Evolutionary conservation across 2,329 filamentous ascomycete species (phyloP).

Genomic region (Xylariaceae sp.): DNA sequence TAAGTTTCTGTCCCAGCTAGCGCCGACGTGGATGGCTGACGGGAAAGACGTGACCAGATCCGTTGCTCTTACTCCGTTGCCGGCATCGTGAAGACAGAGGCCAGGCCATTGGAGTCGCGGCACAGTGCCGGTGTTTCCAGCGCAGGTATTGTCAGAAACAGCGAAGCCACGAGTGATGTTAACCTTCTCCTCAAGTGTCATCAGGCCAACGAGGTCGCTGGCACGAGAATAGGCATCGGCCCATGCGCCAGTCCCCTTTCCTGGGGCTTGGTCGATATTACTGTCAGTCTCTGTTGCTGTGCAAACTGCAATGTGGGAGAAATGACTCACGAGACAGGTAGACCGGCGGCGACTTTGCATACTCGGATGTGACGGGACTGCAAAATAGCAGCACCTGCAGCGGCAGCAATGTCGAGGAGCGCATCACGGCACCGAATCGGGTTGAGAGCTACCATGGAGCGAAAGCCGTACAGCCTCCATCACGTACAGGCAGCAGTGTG

Average conservation of each 20-base stretch:
- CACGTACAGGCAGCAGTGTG: not conserved
- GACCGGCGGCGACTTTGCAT: slow-evolving; percentile 30
- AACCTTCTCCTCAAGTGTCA: slow-evolving; percentile 64
- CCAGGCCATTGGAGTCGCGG: slow-evolving; percentile 44
- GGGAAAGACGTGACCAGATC: slow-evolving; percentile 48
- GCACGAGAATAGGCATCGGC: slow-evolving; percentile 56
- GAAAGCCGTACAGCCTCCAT: not conserved
- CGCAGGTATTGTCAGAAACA: slow-evolving; percentile 46
- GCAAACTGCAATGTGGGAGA: not conserved
- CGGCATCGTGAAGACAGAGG: slow-evolving; percentile 48
- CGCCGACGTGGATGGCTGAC: slow-evolving; percentile 45
- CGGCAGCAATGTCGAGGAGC: slow-evolving; percentile 13
- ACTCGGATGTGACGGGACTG: slow-evolving; percentile 16
- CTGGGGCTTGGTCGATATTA: slow-evolving; percentile 27
- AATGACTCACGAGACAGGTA: slow-evolving; percentile 31
- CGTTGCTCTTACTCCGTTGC: slow-evolving; percentile 46
- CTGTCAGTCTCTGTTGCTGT: not conserved
- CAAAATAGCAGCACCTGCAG: slow-evolving; percentile 18
- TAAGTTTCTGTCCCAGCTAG: slow-evolving; percentile 52
- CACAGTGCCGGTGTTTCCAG: slow-evolving; percentile 45
- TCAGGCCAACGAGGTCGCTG: slow-evolving; percentile 51
- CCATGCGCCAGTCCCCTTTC: slow-evolving; percentile 44
- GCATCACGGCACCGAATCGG: slow-evolving; percentile 19
- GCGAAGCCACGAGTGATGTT: slow-evolving; percentile 44
- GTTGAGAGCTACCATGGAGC: not conserved